phyloP scores from a whole-genome alignment of 1,139 yeast species.

The Taphrina pruni region DNA sequence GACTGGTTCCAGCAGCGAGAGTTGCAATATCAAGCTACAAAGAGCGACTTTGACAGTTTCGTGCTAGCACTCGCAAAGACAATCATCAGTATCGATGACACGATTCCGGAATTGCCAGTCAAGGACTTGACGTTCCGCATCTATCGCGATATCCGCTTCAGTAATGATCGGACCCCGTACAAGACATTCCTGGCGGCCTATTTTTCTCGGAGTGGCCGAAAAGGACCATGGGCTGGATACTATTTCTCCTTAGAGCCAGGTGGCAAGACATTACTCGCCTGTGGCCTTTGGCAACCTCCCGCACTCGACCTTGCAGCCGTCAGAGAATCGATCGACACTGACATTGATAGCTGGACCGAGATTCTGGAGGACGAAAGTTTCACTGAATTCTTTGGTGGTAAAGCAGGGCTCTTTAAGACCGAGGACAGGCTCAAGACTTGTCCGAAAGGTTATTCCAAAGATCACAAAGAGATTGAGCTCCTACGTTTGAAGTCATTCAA shows the following conservation, averaged over 20 bases:
- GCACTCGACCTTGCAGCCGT: constrained; percentile 42
- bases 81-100: constrained; percentile 44
- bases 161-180: constrained; percentile 47
- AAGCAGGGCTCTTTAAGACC: constrained; percentile 21
- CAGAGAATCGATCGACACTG: constrained; percentile 43
- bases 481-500: constrained; percentile 43
- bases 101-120: constrained; percentile 46
- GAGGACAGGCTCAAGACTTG: constrained; percentile 44
- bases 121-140: constrained; percentile 46
- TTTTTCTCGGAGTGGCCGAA: constrained; percentile 46
- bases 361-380: constrained; percentile 41
- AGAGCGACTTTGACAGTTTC: constrained; percentile 47
- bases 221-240: constrained; percentile 48
- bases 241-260: constrained; percentile 47
- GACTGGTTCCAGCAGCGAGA: constrained; percentile 48
- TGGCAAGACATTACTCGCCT: constrained; percentile 23
- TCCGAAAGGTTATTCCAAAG: constrained; percentile 45
- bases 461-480: constrained; percentile 44
- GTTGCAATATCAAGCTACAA: constrained; percentile 46
- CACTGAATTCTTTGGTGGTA: constrained; percentile 39
- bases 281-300: constrained; percentile 46
- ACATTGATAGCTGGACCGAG: constrained; percentile 42
- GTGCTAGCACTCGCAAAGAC: constrained; percentile 43
- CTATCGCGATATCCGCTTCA: constrained; percentile 47
- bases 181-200: constrained; percentile 47